Evolutionary conservation across 441 rosid species (phyloP).

Genomic region (Dalechampia spathulata): DNA sequence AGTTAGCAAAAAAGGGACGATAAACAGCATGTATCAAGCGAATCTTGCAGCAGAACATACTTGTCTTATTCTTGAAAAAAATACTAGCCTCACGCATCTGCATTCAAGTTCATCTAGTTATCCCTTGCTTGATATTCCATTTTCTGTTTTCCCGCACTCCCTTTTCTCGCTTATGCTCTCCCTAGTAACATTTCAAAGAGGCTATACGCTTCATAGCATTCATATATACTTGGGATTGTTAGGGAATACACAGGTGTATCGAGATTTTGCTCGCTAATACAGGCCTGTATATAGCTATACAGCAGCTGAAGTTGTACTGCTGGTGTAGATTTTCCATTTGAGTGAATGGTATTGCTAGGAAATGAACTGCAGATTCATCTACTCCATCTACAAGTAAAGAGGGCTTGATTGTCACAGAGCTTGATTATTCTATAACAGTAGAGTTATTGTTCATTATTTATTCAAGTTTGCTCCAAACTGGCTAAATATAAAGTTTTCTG

Average conservation of each 20-base stretch:
- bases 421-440: too few relatives aligned
- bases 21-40: conserved; percentile 16
- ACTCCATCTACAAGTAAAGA: too few relatives aligned
- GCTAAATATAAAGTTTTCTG: too few relatives aligned
- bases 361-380: too few relatives aligned
- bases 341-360: conserved; percentile 3
- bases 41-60: conserved; percentile 13
- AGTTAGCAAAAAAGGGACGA: conserved; percentile 52
- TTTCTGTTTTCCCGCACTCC: not conserved
- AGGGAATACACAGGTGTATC: conserved; percentile 5
- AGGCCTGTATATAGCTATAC: conserved; percentile 6
- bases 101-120: not conserved
- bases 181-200: not conserved
- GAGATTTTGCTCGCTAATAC: conserved; percentile 9
- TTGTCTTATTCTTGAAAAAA: not conserved
- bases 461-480: too few relatives aligned
- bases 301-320: not conserved
- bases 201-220: conserved; percentile 2
- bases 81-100: not conserved
- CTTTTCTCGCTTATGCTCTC: not conserved
- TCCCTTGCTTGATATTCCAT: too few relatives aligned
- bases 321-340: not conserved
- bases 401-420: too few relatives aligned
- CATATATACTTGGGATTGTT: not conserved
- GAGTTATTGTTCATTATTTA: too few relatives aligned